Evolutionary conservation across 768 basidiomycete species (phyloP).

Genomic region (Chalciporus piperatus): DNA sequence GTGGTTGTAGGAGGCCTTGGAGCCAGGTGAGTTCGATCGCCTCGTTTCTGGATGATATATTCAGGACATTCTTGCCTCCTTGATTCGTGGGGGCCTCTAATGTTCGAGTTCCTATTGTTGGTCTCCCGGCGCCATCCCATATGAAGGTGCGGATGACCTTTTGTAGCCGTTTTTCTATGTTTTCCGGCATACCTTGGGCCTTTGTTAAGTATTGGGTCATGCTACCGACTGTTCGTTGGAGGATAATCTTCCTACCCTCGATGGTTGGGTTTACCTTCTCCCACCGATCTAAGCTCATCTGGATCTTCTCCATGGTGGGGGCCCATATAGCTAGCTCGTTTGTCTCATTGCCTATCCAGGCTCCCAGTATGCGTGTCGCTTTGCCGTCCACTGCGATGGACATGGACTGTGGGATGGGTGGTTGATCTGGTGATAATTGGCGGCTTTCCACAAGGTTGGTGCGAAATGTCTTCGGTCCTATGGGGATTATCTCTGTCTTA

Average conservation of each 20-base stretch:
- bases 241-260: conserved; percentile 4
- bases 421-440: not conserved
- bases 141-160: not conserved
- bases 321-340: conserved; percentile 12
- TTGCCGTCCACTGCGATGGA: conserved; percentile 13
- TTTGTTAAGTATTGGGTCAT: conserved; percentile 31
- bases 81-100: not conserved
- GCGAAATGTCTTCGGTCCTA: conserved; percentile 17
- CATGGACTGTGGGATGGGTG: not conserved
- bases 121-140: conserved; percentile 6
- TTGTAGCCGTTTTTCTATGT: not conserved
- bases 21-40: not conserved
- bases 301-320: conserved; percentile 19
- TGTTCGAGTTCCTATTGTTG: not conserved
- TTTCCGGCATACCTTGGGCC: not conserved
- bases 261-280: conserved; percentile 12
- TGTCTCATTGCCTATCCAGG: conserved; percentile 25
- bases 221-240: conserved; percentile 14
- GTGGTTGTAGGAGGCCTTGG: not conserved
- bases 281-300: conserved; percentile 9
- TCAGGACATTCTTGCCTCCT: conserved; percentile 8
- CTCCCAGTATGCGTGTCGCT: conserved; percentile 5
- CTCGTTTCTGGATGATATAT: not conserved
- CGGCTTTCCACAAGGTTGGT: not conserved
- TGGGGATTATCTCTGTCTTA: conserved; percentile 24